Evolutionary conservation across 1,139 yeast species (phyloP), one percentile per base, ranked within the genome.

Genomic region (Kazachstania sp.): DNA sequence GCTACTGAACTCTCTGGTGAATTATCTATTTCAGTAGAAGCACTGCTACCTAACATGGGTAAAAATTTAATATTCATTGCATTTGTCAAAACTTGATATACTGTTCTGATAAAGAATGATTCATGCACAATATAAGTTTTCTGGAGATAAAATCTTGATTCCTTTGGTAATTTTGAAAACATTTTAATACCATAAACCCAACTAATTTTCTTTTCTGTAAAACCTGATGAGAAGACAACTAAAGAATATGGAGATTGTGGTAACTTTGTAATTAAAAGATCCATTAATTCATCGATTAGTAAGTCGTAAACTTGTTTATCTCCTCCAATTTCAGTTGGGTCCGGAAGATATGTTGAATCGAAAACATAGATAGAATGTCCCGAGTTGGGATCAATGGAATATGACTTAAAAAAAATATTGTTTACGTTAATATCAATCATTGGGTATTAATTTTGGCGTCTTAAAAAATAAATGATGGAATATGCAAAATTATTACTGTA

Each of bases 41-140:
- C 42, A 35, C 44, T 42, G 26, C 35, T 45, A 4, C 43, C 47
- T 26, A 42, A 29, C 15, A 34, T 48, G 5, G 53, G 61, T 43
- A 69, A 55, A 54, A 73, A 70, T 53, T 76, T 71, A 49, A 75
- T 66, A 44, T 73, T 73, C 56, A 79, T 71, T 2, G 81, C 74
- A 56, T 83, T 85, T 50, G 81, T 72, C 51, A 86, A 69, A 45
- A 87, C 77, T 49, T 86, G 92, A 19, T 86, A 77, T 35, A 88
- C 75, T 0, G 95, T 83, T 56, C 88, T 79, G 16, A 87, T 78
- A 69, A 92, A 78, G 92, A 96, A 88, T 46, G 86, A 83, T 58
- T 90, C 97, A 65, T 92, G 97, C 4, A 92, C 95, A 37, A 90
- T 76, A 54, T 83, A 84, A 3, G 87, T 71, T 57, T 79, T 82